Evolutionary conservation across 371 early-diverging fungal species (phyloP), one percentile per base, ranked within the genome.

Genomic region (Chytridiales sp.): DNA sequence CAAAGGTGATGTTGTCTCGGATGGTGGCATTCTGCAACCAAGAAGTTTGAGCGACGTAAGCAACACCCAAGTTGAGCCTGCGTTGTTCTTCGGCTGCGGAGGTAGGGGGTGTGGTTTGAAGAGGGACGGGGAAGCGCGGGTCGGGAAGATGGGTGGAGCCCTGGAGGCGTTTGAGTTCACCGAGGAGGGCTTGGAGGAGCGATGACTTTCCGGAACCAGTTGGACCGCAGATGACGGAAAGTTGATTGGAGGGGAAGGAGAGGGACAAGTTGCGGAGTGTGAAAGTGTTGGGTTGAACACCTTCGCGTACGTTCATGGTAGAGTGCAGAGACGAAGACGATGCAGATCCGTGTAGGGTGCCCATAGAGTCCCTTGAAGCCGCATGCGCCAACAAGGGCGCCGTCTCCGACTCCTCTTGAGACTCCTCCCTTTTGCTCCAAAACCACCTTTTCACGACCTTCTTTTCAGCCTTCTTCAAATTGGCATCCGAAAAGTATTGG

Each of bases 11-110:
- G 41, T 81, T 67, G 26, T 64, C 66, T 9, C 64, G 24, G 32
- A 68, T 73, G 13, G 69, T 64, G 3, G 69, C 69, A 58, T 79
- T 75, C 53, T 63, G 54, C 2, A 84, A 67, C 73, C 76, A 79
- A 0, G 80, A 66, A 26, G 67, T 65, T 53, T 81, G 80, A 22
- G 75, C 64, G n/a, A 73, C 77, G 39, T 74, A 79, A 15, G 78
- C 78, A 34, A 70, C 67, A 31, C 61, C 49, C 40, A 36, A 21
- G 38, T 44, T 19, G 31, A 15, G 34, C n/a, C n/a, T n/a, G n/a
- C n/a, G n/a, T n/a, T n/a, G n/a, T 50, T 36, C 47, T 31, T 24
- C 62, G 21, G 50, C 22, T 31, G 32, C 32, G 22, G 17, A 11
- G 49, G 21, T 48, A 13, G 49, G 49, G 15, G n/a, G n/a, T n/a